phyloP scores from a whole-genome alignment of 768 basidiomycete species.

The Boletus rubroflammeus region DNA sequence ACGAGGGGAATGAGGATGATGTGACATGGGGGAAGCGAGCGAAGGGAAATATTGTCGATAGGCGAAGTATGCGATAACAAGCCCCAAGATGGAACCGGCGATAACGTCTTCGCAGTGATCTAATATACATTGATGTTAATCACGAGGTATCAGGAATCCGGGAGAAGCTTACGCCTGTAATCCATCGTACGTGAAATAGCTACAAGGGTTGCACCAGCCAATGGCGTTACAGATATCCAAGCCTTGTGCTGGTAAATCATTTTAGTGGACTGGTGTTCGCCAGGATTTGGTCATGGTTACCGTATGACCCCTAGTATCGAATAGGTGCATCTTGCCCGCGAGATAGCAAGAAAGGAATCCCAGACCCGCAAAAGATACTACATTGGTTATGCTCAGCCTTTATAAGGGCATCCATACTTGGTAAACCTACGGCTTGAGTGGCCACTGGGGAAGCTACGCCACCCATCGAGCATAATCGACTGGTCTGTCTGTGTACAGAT shows the following conservation, averaged over 20 bases:
- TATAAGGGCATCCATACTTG: neutral
- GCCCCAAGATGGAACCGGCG: slow-evolving; percentile 73
- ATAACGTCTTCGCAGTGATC: slow-evolving; percentile 94
- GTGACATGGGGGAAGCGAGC: slow-evolving; percentile 57
- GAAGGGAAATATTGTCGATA: slow-evolving; percentile 85
- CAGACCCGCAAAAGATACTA: slow-evolving; percentile 91
- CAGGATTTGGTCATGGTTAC: slow-evolving; percentile 34
- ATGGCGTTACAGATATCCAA: slow-evolving; percentile 78
- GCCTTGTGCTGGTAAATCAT: slow-evolving; percentile 54
- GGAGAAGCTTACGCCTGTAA: slow-evolving; percentile 56
- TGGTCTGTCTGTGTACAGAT: slow-evolving; percentile 76
- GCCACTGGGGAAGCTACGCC: slow-evolving; percentile 89
- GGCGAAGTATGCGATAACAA: slow-evolving; percentile 63
- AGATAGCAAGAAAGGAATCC: slow-evolving; percentile 87
- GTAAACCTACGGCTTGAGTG: slow-evolving; percentile 73
- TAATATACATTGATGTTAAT: slow-evolving; percentile 25
- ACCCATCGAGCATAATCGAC: slow-evolving; percentile 70
- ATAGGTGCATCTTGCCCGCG: slow-evolving; percentile 89
- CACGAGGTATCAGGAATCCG: slow-evolving; percentile 7
- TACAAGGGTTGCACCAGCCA: slow-evolving; percentile 72
- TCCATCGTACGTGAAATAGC: slow-evolving; percentile 91
- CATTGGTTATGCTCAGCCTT: slow-evolving; percentile 5
- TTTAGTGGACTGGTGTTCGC: neutral
- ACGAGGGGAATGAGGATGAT: slow-evolving; percentile 72
- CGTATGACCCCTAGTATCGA: slow-evolving; percentile 73